These are phyloP conservation scores for Syzygium aqueum DNA, from an alignment of 345 rosid genomes.

Conservation along the genomic window DNA sequence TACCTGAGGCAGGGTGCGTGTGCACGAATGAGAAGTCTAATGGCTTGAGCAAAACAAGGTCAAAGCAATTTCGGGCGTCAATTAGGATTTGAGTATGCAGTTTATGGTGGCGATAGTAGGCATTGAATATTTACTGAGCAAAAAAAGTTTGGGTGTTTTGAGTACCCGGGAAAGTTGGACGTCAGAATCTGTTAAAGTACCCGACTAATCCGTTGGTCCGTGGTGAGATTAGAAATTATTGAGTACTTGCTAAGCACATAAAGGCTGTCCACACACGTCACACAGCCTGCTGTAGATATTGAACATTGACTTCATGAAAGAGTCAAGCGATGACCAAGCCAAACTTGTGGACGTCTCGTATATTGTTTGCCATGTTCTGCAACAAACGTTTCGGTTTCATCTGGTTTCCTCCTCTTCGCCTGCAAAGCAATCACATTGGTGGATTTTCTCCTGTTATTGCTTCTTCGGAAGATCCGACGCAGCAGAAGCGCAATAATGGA, in stretches of 20 bases:
- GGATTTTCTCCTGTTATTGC: neutral
- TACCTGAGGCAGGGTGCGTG: neutral
- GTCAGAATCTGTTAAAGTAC: neutral
- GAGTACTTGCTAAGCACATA: neutral
- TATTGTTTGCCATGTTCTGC: neutral
- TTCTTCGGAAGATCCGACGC: neutral
- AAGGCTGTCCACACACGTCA: neutral
- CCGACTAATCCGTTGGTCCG: neutral
- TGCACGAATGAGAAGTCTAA: neutral
- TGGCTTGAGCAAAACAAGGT: neutral
- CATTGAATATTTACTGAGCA: neutral
- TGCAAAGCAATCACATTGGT: neutral
- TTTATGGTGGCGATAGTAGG: neutral
- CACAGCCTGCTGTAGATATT: neutral
- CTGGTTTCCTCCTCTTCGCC: neutral
- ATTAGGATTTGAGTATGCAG: neutral
- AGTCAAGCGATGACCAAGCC: neutral
- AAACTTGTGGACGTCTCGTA: neutral
- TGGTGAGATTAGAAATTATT: neutral
- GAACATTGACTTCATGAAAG: neutral
- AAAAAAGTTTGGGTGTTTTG: neutral
- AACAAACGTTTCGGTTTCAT: neutral
- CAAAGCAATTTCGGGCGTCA: neutral
- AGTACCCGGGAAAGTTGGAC: neutral
- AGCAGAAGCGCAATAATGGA: neutral